Evolutionary conservation across 2,329 filamentous ascomycete genomes (phyloP), one percentile per base, ranked within the genome.

Genomic region (Hymenoscyphus occultus): DNA sequence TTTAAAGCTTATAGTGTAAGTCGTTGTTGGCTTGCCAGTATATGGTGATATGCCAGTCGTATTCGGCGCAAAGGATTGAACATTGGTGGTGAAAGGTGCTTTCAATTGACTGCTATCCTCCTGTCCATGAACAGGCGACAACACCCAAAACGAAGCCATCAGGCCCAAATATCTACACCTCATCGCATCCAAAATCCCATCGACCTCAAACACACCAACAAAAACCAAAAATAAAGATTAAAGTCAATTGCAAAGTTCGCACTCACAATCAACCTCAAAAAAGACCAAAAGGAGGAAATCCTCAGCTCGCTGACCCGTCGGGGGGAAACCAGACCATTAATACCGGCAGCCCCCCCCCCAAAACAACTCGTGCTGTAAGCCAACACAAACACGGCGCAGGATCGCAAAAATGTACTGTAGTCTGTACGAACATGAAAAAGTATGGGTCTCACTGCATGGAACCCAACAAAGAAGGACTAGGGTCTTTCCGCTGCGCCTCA

Each of bases 361-460:
- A 54, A 42, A 32, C 48, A 58, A 28, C n/a, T 28, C 28, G 3
- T 28, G 28, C 28, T 51, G 22, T 28, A 35, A 35, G 35, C 42
- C n/a, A 28, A 28, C 28, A 28, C 28, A 28, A 28, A 1, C 28
- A 28, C 28, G 28, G 28, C 28, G 42, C 16, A 45, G 42, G 42
- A 45, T 19, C 42, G 3, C 7, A 51, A 22, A 28, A 51, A 28
- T 3, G 2, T 28, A 28, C 28, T 28, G 28, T 28, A 28, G 2
- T 28, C 28, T 51, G 45, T 51, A 51, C 45, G 45, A 51, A 48
- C n/a, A n/a, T 9, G 22, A 48, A 3, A 28, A 28, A 3, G 28
- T 28, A 28, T 28, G 28, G 28, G 54, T 63, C 61, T 63, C 61
- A 63, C 60, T 48, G 60, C 60, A 62, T 62, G 60, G 60, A 56